Evolutionary conservation across 805 yeast genomes (phyloP).

Genomic region (Starmerella powellii): DNA sequence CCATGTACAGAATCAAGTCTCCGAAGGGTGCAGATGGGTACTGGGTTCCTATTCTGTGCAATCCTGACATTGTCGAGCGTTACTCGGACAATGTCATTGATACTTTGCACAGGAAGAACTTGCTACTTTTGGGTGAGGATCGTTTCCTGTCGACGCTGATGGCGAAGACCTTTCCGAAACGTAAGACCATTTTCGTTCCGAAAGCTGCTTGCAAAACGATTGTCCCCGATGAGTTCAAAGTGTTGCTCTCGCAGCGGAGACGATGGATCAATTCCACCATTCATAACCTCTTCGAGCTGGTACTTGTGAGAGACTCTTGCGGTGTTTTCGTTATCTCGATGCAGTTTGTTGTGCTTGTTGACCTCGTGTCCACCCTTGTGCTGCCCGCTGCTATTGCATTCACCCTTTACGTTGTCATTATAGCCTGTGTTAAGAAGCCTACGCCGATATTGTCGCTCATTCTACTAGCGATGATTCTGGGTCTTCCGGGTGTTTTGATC

Average conservation of each 20-base stretch:
- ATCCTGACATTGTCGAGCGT: slow-evolving; percentile 86
- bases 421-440: slow-evolving; percentile 58
- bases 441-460: slow-evolving; percentile 69
- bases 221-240: slow-evolving; percentile 72
- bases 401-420: slow-evolving; percentile 64
- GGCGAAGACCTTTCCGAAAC: slow-evolving; percentile 78
- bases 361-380: slow-evolving; percentile 75
- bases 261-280: slow-evolving; percentile 96
- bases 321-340: slow-evolving; percentile 91
- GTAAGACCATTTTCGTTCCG: slow-evolving; percentile 76
- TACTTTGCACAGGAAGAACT: slow-evolving; percentile 75
- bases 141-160: slow-evolving; percentile 72
- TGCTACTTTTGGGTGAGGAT: slow-evolving; percentile 81
- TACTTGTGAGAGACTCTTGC: slow-evolving; percentile 72
- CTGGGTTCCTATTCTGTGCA: slow-evolving; percentile 90
- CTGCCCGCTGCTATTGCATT: slow-evolving; percentile 79
- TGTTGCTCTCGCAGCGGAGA: slow-evolving; percentile 80
- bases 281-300: slow-evolving; percentile 80
- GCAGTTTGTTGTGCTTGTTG: slow-evolving; percentile 82
- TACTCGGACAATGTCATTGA: slow-evolving; percentile 77
- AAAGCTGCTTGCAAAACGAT: slow-evolving; percentile 87
- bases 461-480: slow-evolving; percentile 65
- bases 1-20: slow-evolving; percentile 79
- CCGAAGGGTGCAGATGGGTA: slow-evolving; percentile 69
- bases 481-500: slow-evolving; percentile 72